These are phyloP conservation scores for Hemileccinum rubropunctum DNA, from an alignment of 768 basidiomycete genomes.

Conservation along the genomic window DNA sequence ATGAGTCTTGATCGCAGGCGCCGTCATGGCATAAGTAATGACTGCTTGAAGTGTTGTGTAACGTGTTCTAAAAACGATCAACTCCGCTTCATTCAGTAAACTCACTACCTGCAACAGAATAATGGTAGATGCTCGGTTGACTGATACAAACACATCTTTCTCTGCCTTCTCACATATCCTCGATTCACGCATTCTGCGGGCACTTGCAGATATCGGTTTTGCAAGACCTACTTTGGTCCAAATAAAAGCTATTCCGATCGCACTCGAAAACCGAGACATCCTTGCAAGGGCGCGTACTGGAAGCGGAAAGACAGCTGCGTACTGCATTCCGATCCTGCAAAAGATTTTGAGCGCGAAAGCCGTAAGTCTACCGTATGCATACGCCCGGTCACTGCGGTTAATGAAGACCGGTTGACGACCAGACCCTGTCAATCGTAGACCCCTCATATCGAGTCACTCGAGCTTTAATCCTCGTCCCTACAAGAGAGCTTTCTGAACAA, in stretches of 20 bases:
- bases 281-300: conserved; percentile 94
- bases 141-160: conserved; percentile 51
- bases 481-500: conserved; percentile 91
- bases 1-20: conserved; percentile 14
- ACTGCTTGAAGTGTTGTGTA: neutral
- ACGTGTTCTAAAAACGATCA: neutral
- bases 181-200: conserved; percentile 80
- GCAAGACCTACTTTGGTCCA: conserved; percentile 91
- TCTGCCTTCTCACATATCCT: conserved; percentile 71
- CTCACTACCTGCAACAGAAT: neutral
- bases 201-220: conserved; percentile 88
- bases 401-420: neutral
- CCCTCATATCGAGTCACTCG: conserved; percentile 57
- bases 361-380: conserved; percentile 44
- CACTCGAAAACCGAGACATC: conserved; percentile 85
- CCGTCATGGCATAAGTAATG: conserved; percentile 8
- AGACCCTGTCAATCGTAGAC: conserved; percentile 40
- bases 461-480: conserved; percentile 82
- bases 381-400: neutral
- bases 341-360: conserved; percentile 80
- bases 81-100: neutral
- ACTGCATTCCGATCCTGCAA: conserved; percentile 88
- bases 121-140: conserved; percentile 45
- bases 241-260: conserved; percentile 86
- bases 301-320: conserved; percentile 96